Evolutionary conservation across 176 grass and related monocot species (phyloP).

Genomic region (Aegilops speltoides): DNA sequence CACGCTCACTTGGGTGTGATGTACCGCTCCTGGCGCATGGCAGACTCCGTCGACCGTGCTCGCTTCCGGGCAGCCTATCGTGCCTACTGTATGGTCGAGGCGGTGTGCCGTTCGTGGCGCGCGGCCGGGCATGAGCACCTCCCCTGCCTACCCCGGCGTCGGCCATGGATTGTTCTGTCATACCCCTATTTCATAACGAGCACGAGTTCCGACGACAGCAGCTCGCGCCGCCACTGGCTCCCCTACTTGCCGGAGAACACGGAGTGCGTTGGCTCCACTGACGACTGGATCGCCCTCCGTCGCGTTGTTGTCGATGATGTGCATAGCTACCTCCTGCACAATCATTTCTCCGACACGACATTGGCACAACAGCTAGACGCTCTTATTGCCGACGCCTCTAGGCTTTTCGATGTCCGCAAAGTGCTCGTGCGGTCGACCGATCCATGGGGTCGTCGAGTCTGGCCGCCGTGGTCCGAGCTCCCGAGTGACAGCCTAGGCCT

Average conservation of each 20-base stretch:
- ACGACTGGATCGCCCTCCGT: neutral
- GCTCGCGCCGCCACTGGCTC: neutral
- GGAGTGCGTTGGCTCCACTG: neutral
- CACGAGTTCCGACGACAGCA: too few relatives aligned
- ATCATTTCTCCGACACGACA: neutral
- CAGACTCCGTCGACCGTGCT: too few relatives aligned
- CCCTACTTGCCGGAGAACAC: neutral
- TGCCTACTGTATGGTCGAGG: too few relatives aligned
- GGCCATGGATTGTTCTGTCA: neutral
- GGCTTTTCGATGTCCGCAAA: neutral
- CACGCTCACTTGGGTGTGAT: too few relatives aligned
- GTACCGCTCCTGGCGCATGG: too few relatives aligned
- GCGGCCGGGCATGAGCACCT: neutral
- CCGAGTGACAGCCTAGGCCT: neutral
- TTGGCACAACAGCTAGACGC: neutral
- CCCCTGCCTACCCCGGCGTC: neutral
- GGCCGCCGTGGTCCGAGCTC: neutral
- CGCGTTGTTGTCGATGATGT: too few relatives aligned
- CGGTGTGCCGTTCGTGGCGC: too few relatives aligned
- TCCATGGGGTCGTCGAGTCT: neutral
- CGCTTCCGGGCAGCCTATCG: too few relatives aligned
- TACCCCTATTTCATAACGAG: neutral
- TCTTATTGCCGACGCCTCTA: neutral
- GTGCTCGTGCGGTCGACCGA: neutral
- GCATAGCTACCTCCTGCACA: neutral